Conservation (phyloP, 2,329 filamentous ascomycete species). For the Colletotrichum neosansevieriae region DNA sequence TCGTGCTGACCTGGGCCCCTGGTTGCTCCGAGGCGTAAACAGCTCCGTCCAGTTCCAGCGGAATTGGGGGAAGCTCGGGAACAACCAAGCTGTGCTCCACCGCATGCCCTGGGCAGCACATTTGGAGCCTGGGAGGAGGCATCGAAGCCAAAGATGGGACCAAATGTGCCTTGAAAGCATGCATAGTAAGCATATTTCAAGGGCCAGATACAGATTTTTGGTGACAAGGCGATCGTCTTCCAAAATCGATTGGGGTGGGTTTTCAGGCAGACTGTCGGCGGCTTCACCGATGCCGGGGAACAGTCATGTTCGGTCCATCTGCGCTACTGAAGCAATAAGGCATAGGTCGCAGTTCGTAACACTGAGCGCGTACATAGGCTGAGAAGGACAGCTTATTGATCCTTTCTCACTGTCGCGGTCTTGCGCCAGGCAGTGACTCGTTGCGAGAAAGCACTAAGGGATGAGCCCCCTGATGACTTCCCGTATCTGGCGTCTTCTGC, state of each 20-base stretch:
- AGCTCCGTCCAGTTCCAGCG: conserved; percentile 18
- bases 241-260: too few relatives aligned
- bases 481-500: background rate
- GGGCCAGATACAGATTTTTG: conserved; percentile 11
- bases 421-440: background rate
- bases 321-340: background rate
- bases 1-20: conserved; percentile 34
- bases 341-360: background rate
- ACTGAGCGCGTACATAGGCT: conserved; percentile 1
- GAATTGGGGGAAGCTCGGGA: conserved; percentile 18
- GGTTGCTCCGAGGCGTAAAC: conserved; percentile 24
- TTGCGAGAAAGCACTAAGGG: background rate
- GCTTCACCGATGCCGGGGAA: background rate
- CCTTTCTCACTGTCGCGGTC: background rate
- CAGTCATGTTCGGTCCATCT: background rate
- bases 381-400: conserved; percentile 12
- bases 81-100: conserved; percentile 30
- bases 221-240: background rate
- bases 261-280: background rate
- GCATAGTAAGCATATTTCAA: conserved; percentile 8
- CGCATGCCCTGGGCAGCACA: conserved; percentile 10
- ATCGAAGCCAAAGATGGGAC: background rate
- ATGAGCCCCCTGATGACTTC: background rate
- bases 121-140: background rate
- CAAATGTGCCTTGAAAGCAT: conserved; percentile 20